Base-by-base conservation (phyloP, 2,329 filamentous ascomycete species). In the Pseudogymnoascus sp. region DNA sequence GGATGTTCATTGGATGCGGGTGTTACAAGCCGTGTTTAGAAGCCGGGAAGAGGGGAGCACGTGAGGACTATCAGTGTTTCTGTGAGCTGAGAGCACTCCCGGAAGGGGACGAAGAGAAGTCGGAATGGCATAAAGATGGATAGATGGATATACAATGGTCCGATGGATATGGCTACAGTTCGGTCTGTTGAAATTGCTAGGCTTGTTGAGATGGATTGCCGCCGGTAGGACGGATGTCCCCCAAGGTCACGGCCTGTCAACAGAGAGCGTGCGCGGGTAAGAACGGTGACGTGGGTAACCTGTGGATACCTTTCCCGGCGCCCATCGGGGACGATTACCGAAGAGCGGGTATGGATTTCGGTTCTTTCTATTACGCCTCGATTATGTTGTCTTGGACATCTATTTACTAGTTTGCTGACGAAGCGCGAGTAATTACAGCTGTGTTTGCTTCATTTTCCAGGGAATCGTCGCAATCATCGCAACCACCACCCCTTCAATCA, bases 171-270 rank as follows among this genome's bases (percentile, higher is more conserved):
- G 41, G 41, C 41, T 48, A 48, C 41, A 30, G 23, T 28, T 48
- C 41, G 41, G 41, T 30, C 3, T 48, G n/a, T 48, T 28, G 23
- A 23, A 23, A n/a, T 4, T 30, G 10, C 10, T 10, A 10, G 28
- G 26, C 30, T 48, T 41, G 41, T 48, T 48, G 41, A 48, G 41
- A 48, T n/a, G n/a, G 23, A 30, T 48, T 48, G 41, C 39, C 39
- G 12, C 39, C 21, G 41, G 41, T 8, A 5, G 26, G 39, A 45
- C 9, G 21, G 19, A 48, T 48, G 41, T 48, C 41, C 41, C 41
- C 41, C 41, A 48, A 28, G 41, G 41, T 48, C 41, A 48, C 41
- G 41, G 41, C 41, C 41, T 48, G 41, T 48, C 41, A 48, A 48
- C 41, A 48, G 23, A 48, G 41, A 23, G 41, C 41, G 41, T 48